Evolutionary conservation across 768 basidiomycete genomes (phyloP), one percentile per base, ranked within the genome.

Genomic region (Boletus rubropictus): DNA sequence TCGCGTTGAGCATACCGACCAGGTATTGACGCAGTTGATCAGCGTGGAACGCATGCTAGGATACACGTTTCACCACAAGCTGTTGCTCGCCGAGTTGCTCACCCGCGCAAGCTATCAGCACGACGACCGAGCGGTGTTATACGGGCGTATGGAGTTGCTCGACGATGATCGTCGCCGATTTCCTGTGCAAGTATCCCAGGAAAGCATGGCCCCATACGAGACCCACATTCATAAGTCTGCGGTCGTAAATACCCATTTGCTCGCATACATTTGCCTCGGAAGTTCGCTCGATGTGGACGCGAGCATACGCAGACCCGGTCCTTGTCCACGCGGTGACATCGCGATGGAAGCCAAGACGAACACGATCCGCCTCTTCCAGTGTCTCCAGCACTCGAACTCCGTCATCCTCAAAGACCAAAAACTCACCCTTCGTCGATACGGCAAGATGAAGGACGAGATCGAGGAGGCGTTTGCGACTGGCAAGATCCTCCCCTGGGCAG

Each of bases 101-200:
- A 86, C 82, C 0, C 86, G 88, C 48, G 77, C 79, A 1, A 84
- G 80, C 56, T 83, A 82, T 53, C 80, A 84, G 48, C 72, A 76
- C 39, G 77, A 84, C 48, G 52, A 69, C 18, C 68, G 69, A 1
- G 82, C 81, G 0, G 68, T 80, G 11, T 87, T 84, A 6, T 87
- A 88, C 60, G 86, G 89, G 56, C 77, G 87, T 25, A 76, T 88
- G 72, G 86, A 87, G 53, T 87, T 89, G 2, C 73, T 87, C 25
- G 85, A 89, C 53, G n/a, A 85, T 87, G 80, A 62, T 88, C 38
- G 79, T 87, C 42, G 82, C 77, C 15, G 77, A 87, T 56, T 79
- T 74, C 56, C 67, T 89, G 4, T 89, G 82, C 60, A 78, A 70
- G 34, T 81, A 76, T 1, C 74, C 78, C 0, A 81, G 80, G 5